Conservation (phyloP, 805 yeast species). For the Millerozyma acaciae region DNA sequence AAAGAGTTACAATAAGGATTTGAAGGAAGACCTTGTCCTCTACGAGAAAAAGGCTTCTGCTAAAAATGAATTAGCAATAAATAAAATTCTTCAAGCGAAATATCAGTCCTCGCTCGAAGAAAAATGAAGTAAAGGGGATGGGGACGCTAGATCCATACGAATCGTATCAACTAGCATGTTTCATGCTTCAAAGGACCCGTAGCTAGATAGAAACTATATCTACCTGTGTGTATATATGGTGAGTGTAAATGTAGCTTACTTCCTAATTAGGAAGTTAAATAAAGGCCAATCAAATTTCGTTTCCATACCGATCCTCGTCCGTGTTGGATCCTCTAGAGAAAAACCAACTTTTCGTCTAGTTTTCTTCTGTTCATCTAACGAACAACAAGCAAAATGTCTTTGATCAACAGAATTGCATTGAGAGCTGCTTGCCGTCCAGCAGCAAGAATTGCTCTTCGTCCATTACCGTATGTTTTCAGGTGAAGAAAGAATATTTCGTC, state of each 20-base stretch:
- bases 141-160: too few relatives aligned
- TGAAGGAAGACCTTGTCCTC: constrained; percentile 24
- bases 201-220: too few relatives aligned
- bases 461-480: constrained; percentile 39
- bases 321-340: too few relatives aligned
- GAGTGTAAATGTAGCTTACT: too few relatives aligned
- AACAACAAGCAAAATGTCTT: constrained; percentile 26
- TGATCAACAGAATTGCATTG: constrained; percentile 42
- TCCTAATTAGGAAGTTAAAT: constrained; percentile 28
- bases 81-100: constrained; percentile 22
- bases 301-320: constrained; percentile 19
- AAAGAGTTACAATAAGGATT: constrained; percentile 22
- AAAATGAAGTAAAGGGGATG: too few relatives aligned
- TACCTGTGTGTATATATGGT: too few relatives aligned
- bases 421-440: constrained; percentile 43
- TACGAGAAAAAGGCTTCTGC: constrained; percentile 23
- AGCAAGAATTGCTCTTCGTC: constrained; percentile 36
- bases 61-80: constrained; percentile 25
- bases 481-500: too few relatives aligned
- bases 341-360: too few relatives aligned
- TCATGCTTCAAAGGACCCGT: too few relatives aligned
- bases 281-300: constrained; percentile 29
- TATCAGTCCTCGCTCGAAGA: constrained; percentile 10
- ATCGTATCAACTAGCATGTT: too few relatives aligned
- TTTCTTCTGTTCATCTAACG: too few relatives aligned